A percentile compares a stretch with the other conserved stretches of the same genome.
Evolutionary conservation across 768 basidiomycete species (phyloP).

Genomic region (Xerocomus spinulosus): DNA sequence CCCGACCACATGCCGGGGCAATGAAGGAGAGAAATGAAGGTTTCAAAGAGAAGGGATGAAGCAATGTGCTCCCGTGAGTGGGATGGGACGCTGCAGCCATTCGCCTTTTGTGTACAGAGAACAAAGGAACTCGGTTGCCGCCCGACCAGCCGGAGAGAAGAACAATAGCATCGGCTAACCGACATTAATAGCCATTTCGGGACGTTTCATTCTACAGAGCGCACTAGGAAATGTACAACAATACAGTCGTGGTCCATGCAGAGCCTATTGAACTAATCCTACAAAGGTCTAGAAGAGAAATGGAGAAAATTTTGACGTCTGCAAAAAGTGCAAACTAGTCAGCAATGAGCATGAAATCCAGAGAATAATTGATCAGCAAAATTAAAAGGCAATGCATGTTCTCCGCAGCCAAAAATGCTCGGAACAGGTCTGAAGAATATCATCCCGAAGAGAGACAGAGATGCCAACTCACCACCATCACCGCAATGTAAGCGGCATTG

Average conservation of each 20-base stretch:
- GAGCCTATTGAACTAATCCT: neutral
- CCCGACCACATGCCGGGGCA: slow-evolving; percentile 38
- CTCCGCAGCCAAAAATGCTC: slow-evolving; percentile 53
- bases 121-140: slow-evolving; percentile 25
- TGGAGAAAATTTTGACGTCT: slow-evolving; percentile 3
- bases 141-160: slow-evolving; percentile 4
- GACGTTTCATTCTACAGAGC: neutral
- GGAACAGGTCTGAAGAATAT: slow-evolving; percentile 78
- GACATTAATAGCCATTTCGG: slow-evolving; percentile 5
- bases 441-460: slow-evolving; percentile 42
- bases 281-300: neutral
- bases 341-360: slow-evolving; percentile 3
- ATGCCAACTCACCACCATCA: slow-evolving; percentile 25
- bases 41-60: slow-evolving; percentile 16
- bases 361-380: slow-evolving; percentile 26
- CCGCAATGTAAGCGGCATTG: slow-evolving; percentile 31
- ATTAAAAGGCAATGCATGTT: slow-evolving; percentile 58
- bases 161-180: slow-evolving; percentile 26
- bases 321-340: slow-evolving; percentile 1
- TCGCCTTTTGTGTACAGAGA: slow-evolving; percentile 26
- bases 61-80: slow-evolving; percentile 18
- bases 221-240: neutral
- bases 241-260: neutral
- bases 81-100: slow-evolving; percentile 13
- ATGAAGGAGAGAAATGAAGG: slow-evolving; percentile 23